phyloP scores from a whole-genome alignment of 805 yeast genomes.

The Candida insectorum region DNA sequence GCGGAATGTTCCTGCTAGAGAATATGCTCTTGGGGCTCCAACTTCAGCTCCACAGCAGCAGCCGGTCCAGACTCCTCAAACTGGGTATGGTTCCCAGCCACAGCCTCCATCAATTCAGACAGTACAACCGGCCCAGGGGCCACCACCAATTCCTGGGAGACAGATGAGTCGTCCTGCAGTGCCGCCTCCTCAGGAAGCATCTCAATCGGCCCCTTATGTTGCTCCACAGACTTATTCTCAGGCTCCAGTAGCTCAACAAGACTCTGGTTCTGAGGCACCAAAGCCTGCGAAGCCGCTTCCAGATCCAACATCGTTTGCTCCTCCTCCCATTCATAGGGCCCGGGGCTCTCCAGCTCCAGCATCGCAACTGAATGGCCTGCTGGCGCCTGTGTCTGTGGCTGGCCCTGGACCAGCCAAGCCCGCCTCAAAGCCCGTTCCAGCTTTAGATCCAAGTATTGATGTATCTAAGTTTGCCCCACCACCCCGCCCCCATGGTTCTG shows the following conservation, averaged over 20 bases:
- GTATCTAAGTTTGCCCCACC: conserved; percentile 27
- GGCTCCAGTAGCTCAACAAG: conserved; percentile 1
- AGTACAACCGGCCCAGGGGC: conserved; percentile 5
- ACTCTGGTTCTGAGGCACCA: conserved; percentile 3
- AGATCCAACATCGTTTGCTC: conserved; percentile 36
- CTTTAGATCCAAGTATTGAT: conserved; percentile 18
- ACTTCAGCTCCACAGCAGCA: conserved; percentile 10
- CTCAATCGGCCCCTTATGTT: conserved; percentile 3
- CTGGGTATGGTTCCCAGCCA: conserved; percentile 3
- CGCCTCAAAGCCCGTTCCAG: conserved; percentile 9
- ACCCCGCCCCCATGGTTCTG: conserved; percentile 10
- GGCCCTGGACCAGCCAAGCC: too few relatives aligned
- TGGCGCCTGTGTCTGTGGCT: background rate
- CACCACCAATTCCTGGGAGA: background rate
- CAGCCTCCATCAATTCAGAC: conserved; percentile 2
- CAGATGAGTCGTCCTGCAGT: conserved; percentile 3
- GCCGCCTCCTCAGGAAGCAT: conserved; percentile 2
- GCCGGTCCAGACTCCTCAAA: conserved; percentile 5
- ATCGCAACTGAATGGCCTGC: background rate
- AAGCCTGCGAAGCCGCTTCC: conserved; percentile 24
- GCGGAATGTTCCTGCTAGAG: conserved; percentile 25
- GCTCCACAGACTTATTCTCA: conserved; percentile 13
- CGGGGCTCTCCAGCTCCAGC: conserved; percentile 15
- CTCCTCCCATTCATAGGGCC: conserved; percentile 38
- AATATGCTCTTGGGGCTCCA: conserved; percentile 18